Evolutionary conservation across 768 basidiomycete species (phyloP).

Genomic region (Pleurotus tuoliensis): DNA sequence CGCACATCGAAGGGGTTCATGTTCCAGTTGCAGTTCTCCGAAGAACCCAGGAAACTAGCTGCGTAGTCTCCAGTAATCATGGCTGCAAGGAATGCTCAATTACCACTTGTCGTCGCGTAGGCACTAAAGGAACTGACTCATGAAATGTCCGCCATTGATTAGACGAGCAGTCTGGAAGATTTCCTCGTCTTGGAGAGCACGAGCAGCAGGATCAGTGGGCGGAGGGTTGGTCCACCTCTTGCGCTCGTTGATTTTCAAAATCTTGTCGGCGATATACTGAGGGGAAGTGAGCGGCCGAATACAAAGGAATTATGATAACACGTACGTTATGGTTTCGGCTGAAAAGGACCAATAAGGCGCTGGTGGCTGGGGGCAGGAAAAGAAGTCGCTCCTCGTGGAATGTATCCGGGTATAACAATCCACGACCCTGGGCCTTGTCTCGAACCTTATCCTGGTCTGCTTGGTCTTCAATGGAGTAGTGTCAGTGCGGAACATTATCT

Average conservation of each 20-base stretch:
- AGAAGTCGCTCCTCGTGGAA: conserved; percentile 50
- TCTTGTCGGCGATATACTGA: conserved; percentile 50
- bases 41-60: conserved; percentile 51
- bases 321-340: conserved; percentile 57
- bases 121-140: conserved; percentile 22
- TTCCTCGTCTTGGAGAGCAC: conserved; percentile 44
- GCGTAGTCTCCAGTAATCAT: conserved; percentile 58
- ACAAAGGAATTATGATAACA: conserved; percentile 3
- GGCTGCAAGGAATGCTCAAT: background rate
- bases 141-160: conserved; percentile 57
- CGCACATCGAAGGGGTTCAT: conserved; percentile 45
- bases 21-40: conserved; percentile 50
- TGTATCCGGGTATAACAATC: conserved; percentile 48
- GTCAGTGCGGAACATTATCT: conserved; percentile 1
- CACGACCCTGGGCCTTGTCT: conserved; percentile 43
- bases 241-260: conserved; percentile 54
- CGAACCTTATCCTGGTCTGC: conserved; percentile 39
- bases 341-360: conserved; percentile 52
- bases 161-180: conserved; percentile 55
- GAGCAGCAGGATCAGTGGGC: conserved; percentile 20
- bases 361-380: conserved; percentile 50
- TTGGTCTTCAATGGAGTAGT: conserved; percentile 22
- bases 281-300: background rate
- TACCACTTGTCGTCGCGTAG: background rate
- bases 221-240: conserved; percentile 41